A percentile compares a stretch with the other conserved stretches of the same genome.
Evolutionary conservation across 2,329 filamentous ascomycete genomes (phyloP).

Genomic region (Fusarium pininemorale): DNA sequence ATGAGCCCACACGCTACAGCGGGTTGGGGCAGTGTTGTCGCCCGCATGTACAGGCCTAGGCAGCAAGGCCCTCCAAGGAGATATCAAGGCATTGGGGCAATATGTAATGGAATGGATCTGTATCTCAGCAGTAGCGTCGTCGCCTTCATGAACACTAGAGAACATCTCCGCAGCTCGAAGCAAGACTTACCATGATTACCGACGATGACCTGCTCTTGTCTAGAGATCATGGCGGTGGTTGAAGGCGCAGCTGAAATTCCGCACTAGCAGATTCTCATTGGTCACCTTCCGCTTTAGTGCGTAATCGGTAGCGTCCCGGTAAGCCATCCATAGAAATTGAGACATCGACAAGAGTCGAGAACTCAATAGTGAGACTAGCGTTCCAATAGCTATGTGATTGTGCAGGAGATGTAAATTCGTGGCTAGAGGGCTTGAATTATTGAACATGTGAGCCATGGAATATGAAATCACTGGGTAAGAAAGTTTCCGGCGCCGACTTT

Average conservation of each 20-base stretch:
- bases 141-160: accelerated
- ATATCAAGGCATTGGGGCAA: too few relatives aligned
- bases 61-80: not conserved
- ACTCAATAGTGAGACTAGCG: not conserved
- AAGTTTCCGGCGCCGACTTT: accelerated
- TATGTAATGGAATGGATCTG: too few relatives aligned
- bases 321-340: not conserved
- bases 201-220: accelerated
- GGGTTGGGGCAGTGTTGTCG: not conserved
- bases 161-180: not conserved
- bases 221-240: not conserved
- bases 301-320: not conserved
- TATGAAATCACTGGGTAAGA: accelerated
- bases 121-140: not conserved
- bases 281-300: not conserved
- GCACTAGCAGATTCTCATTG: not conserved
- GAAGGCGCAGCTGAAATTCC: not conserved
- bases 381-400: not conserved
- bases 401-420: not conserved
- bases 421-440: not conserved
- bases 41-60: not conserved
- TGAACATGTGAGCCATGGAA: not conserved
- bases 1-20: not conserved
- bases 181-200: not conserved
- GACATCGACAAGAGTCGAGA: not conserved